Evolutionary conservation across 2,329 filamentous ascomycete species (phyloP), one percentile per base, ranked within the genome.

Genomic region (Curvularia eragrostidis): DNA sequence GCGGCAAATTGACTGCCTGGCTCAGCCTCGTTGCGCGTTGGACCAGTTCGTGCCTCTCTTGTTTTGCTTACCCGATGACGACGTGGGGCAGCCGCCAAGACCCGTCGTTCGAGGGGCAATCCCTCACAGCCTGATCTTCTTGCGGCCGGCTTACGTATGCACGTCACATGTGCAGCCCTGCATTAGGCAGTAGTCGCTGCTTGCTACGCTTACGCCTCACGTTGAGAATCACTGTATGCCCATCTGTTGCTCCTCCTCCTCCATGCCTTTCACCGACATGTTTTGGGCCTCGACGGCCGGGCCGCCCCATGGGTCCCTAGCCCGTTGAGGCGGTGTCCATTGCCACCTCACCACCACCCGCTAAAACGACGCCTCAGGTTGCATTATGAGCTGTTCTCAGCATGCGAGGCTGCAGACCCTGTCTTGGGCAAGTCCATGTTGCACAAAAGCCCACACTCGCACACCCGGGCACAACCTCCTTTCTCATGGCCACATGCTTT

Each of bases 1-100:
- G 58, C 46, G 58, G 55, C 54, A 66, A 66, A 61, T 61, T 71
- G 47, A 65, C 67, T 75, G 72, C 72, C 72, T 75, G 62, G 71
- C 73, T 74, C 70, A 73, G 72, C 72, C 73, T 73, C 73, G 63
- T 62, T 76, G 73, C 72, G 73, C 69, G 72, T 72, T 70, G 52
- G 57, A 39, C 52, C 54, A 53, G 62, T 54, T 59, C 24, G 58
- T 52, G 49, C 46, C 63, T 62, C 62, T 66, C 62, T 66, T 66
- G 66, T 73, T 67, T 65, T 71, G 70, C 70, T 69, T 65, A 65
- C 67, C 63, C 63, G 63, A 73, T 72, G 70, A 74, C 70, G 69
- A 68, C 66, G 72, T 68, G 69, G 71, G 69, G 70, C 63, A 42
- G 42, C 52, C 55, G 71, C 70, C 71, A 73, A 74, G 71, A 48